phyloP scores from a whole-genome alignment of 164 flowering plant species.

The Nymphaea thermarum region DNA sequence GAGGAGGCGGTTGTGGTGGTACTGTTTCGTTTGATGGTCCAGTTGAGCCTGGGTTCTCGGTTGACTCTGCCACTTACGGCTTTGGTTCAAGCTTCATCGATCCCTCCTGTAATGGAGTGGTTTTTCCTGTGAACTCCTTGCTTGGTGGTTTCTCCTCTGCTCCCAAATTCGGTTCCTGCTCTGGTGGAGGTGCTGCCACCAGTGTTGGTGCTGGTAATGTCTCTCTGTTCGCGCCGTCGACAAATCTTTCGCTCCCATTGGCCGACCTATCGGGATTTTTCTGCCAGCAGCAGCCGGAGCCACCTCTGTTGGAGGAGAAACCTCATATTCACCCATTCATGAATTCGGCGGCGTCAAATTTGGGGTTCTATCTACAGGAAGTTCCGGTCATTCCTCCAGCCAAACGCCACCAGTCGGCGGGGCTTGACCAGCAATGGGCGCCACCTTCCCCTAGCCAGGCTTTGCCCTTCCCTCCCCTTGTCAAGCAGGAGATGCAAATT shows the following conservation, averaged over 20 bases:
- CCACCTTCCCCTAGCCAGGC: no score
- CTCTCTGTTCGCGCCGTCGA: background rate
- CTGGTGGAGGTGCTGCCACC: background rate
- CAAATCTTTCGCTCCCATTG: constrained; percentile 12
- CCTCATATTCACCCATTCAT: constrained; percentile 41
- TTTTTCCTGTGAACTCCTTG: background rate
- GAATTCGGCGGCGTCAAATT: constrained; percentile 33
- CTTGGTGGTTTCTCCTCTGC: background rate
- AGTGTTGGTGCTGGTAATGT: background rate
- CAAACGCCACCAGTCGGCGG: constrained; percentile 42
- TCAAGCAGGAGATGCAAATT: background rate
- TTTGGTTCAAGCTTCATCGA: background rate
- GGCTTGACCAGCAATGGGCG: constrained; percentile 4
- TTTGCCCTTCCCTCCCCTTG: background rate
- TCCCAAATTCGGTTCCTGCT: background rate
- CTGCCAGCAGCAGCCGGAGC: constrained; percentile 20
- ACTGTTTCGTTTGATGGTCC: background rate
- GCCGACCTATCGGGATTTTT: constrained; percentile 16
- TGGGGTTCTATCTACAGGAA: constrained; percentile 27
- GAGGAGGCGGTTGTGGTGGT: no score
- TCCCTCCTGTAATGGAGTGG: background rate
- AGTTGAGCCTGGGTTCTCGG: background rate
- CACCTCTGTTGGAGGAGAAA: constrained; percentile 34
- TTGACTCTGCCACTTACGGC: background rate
- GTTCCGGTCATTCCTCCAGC: constrained; percentile 36